Conservation (phyloP, 208 protist species). For the Naegleria lovaniensis region DNA sequence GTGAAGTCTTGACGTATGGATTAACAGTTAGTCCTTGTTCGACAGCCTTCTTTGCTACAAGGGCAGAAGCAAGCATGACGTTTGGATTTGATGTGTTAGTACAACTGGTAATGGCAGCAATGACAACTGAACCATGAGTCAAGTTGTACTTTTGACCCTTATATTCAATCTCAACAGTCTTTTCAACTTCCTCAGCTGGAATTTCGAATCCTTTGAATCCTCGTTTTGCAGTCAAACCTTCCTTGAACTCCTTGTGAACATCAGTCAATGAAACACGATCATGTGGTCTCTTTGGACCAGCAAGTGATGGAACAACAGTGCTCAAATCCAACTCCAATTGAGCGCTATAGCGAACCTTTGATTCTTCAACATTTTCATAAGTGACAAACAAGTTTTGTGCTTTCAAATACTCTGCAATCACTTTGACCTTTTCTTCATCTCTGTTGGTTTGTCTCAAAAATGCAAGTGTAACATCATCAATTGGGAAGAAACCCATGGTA, state of each 20-base stretch:
- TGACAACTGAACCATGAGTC: constrained; percentile 82
- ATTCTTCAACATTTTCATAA: background rate
- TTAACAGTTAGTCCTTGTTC: constrained; percentile 74
- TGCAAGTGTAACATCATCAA: constrained; percentile 81
- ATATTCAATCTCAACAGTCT: constrained; percentile 66
- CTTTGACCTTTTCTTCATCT: constrained; percentile 60
- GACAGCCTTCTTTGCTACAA: constrained; percentile 82
- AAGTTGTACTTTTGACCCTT: constrained; percentile 68
- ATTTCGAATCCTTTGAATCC: constrained; percentile 93
- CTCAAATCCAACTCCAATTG: constrained; percentile 58
- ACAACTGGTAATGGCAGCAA: constrained; percentile 90
- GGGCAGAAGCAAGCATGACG: constrained; percentile 84
- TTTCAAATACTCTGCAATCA: constrained; percentile 81
- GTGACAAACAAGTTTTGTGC: constrained; percentile 30
- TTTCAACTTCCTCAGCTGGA: constrained; percentile 58
- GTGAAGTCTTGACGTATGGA: constrained; percentile 84
- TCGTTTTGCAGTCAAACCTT: constrained; percentile 70
- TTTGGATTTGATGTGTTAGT: constrained; percentile 91
- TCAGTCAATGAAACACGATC: constrained; percentile 80
- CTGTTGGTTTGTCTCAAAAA: constrained; percentile 81
- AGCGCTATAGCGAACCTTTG: background rate
- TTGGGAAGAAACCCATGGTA: constrained; percentile 89
- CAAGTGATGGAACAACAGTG: constrained; percentile 72
- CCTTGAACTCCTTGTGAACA: constrained; percentile 80
- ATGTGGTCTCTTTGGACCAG: constrained; percentile 88